phyloP scores from a whole-genome alignment of 1,139 yeast genomes.

The Candida sanyaensis region DNA sequence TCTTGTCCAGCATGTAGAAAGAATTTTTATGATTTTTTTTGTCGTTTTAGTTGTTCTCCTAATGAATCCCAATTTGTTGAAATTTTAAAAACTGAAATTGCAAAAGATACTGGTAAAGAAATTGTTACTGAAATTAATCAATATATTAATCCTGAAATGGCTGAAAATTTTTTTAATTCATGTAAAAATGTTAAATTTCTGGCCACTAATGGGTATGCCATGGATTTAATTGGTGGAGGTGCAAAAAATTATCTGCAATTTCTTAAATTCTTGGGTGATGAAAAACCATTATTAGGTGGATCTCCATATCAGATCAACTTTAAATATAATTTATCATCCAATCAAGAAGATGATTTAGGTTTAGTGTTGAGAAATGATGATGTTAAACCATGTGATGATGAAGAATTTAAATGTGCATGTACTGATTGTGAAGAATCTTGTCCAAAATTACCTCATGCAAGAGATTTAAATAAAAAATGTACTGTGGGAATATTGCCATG shows the following conservation, averaged over 20 bases:
- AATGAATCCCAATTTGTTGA: slow-evolving; percentile 76
- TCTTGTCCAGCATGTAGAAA: slow-evolving; percentile 94
- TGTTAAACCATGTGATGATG: slow-evolving; percentile 60
- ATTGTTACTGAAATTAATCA: slow-evolving; percentile 75
- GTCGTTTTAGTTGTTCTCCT: slow-evolving; percentile 90
- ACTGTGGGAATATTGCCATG: slow-evolving; percentile 68
- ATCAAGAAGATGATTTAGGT: slow-evolving; percentile 19
- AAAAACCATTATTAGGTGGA: slow-evolving; percentile 90
- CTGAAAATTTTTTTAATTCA: slow-evolving; percentile 70
- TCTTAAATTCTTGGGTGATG: slow-evolving; percentile 88
- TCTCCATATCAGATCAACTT: slow-evolving; percentile 94
- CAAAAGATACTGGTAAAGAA: slow-evolving; percentile 52
- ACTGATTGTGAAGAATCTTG: slow-evolving; percentile 85
- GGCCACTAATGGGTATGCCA: slow-evolving; percentile 94
- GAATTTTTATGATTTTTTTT: slow-evolving; percentile 83
- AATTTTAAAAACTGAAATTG: slow-evolving; percentile 54
- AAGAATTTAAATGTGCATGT: slow-evolving; percentile 80
- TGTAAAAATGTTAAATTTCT: slow-evolving; percentile 90
- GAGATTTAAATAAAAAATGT: slow-evolving; percentile 42
- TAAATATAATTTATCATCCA: slow-evolving; percentile 37
- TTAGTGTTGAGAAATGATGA: slow-evolving; percentile 28
- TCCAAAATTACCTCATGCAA: slow-evolving; percentile 58
- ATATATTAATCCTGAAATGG: slow-evolving; percentile 60
- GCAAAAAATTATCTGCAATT: slow-evolving; percentile 74
- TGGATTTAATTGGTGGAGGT: slow-evolving; percentile 97